Conservation (phyloP, 2,329 filamentous ascomycete species). For the Alternaria sp. region DNA sequence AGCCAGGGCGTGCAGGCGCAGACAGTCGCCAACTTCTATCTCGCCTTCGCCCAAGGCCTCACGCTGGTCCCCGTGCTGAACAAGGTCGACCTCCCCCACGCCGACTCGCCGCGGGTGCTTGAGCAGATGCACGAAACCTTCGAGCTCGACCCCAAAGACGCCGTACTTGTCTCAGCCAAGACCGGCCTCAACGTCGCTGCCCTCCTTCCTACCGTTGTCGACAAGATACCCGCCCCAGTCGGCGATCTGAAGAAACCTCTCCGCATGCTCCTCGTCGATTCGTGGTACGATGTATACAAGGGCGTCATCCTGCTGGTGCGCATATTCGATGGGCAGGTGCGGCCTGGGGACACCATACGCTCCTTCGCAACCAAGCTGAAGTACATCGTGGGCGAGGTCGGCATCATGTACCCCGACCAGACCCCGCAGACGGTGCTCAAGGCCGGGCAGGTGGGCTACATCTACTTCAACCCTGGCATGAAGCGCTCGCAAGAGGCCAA, state of each 20-base stretch:
- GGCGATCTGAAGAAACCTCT: conserved; percentile 77
- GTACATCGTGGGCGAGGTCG: conserved; percentile 94
- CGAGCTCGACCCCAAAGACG: conserved; percentile 80
- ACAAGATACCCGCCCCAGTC: conserved; percentile 79
- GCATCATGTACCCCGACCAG: conserved; percentile 91
- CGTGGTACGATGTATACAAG: conserved; percentile 97
- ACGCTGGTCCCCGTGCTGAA: conserved; percentile 91
- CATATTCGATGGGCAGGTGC: conserved; percentile 86
- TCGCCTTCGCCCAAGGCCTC: conserved; percentile 91
- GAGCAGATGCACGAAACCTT: conserved; percentile 87
- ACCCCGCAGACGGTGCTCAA: conserved; percentile 80
- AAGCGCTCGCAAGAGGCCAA: conserved; percentile 95
- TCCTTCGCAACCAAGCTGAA: conserved; percentile 88
- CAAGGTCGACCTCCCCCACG: conserved; percentile 91
- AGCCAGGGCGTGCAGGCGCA: conserved; percentile 97
- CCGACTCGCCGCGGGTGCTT: conserved; percentile 84
- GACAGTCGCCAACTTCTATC: conserved; percentile 97
- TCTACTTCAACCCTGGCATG: conserved; percentile 98
- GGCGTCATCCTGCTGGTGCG: conserved; percentile 91
- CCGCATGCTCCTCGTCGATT: conserved; percentile 89
- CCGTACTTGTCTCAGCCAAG: conserved; percentile 86
- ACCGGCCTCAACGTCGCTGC: conserved; percentile 85
- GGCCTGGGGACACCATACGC: conserved; percentile 81
- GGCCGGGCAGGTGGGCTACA: conserved; percentile 94
- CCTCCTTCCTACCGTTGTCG: conserved; percentile 85